Conservation (phyloP, 164 flowering plant genomes). For the Hamamelis virginiana region DNA sequence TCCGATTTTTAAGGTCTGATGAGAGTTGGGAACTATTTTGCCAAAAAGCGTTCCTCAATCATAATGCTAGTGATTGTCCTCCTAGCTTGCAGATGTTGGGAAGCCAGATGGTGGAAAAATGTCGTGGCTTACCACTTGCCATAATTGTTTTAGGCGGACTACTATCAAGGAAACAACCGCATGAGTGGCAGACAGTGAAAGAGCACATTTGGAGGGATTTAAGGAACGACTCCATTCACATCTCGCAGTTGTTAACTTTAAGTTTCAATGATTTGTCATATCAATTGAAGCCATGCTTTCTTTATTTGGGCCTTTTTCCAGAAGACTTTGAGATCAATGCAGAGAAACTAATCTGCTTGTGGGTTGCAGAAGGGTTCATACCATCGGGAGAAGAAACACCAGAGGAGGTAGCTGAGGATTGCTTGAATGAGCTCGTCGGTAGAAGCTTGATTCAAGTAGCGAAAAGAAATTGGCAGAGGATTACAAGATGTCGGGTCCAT, state of each 20-base stretch:
- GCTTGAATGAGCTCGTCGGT: conserved; percentile 5
- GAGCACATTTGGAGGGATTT: conserved; percentile 16
- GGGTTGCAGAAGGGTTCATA: too few relatives aligned
- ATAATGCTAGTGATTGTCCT: background rate
- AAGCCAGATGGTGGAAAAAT: conserved; percentile 18
- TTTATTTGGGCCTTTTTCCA: too few relatives aligned
- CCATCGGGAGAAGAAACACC: background rate
- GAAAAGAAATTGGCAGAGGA: background rate
- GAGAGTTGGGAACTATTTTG: too few relatives aligned
- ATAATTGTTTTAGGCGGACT: conserved; percentile 32
- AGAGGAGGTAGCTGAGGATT: background rate
- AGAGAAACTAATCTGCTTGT: background rate
- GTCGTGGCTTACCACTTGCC: conserved; percentile 31
- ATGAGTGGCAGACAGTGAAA: conserved; percentile 27
- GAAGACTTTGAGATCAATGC: too few relatives aligned
- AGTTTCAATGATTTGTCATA: conserved; percentile 9
- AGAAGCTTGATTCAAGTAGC: conserved; percentile 1
- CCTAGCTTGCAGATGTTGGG: conserved; percentile 3
- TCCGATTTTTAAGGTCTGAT: too few relatives aligned
- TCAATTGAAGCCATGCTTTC: too few relatives aligned
- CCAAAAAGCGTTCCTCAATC: conserved; percentile 7
- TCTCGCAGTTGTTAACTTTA: too few relatives aligned
- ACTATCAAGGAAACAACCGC: conserved; percentile 14
- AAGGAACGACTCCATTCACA: conserved; percentile 1
- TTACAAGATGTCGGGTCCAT: background rate